Conservation (phyloP, 208 protist species). For the Cochliopodium minus region DNA sequence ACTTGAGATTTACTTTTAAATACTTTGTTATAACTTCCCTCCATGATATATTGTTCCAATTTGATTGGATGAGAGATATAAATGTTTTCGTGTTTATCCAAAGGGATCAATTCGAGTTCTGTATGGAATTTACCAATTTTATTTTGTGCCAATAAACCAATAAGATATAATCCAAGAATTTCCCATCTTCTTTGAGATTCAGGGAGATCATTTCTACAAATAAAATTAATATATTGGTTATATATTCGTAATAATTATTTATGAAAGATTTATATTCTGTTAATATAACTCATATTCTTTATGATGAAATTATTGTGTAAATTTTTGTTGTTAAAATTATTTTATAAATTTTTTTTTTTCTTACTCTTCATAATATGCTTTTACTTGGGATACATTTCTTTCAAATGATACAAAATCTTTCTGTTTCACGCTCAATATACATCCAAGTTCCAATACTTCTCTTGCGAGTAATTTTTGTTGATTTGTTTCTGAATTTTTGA, state of each 20-base stretch:
- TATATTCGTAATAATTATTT: conserved; percentile 48
- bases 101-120: conserved; percentile 64
- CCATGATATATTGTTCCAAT: conserved; percentile 66
- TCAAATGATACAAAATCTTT: conserved; percentile 38
- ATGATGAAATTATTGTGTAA: background rate
- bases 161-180: conserved; percentile 62
- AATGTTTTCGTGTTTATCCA: conserved; percentile 33
- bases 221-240: conserved; percentile 62
- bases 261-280: too few relatives aligned
- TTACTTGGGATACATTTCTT: conserved; percentile 7
- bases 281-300: background rate
- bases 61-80: conserved; percentile 12
- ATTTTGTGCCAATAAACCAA: conserved; percentile 55
- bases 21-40: conserved; percentile 72
- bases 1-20: conserved; percentile 53
- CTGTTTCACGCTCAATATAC: conserved; percentile 45
- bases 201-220: conserved; percentile 30
- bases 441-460: conserved; percentile 55
- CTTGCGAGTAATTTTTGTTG: too few relatives aligned
- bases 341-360: conserved; percentile 12
- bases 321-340: conserved; percentile 44
- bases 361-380: background rate
- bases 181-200: conserved; percentile 47
- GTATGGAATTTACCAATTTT: conserved; percentile 70
- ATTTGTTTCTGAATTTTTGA: too few relatives aligned